phyloP scores from a whole-genome alignment of 225 moss, liverwort and hornwort species.

The Asterella californica region DNA sequence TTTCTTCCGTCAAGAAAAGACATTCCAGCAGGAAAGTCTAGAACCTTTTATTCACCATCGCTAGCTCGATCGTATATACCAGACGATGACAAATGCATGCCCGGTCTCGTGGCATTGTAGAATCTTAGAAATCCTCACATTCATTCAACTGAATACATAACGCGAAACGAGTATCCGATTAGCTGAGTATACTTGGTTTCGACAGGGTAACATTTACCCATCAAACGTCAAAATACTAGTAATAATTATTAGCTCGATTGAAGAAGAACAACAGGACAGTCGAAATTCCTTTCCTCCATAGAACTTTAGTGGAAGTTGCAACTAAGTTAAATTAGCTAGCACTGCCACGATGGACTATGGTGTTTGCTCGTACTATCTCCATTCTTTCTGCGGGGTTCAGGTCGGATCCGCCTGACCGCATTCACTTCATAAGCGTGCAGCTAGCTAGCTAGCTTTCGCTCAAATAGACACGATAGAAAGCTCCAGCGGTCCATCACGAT shows the following conservation, averaged over 20 bases:
- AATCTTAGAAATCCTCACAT: not conserved
- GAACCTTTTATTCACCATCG: not conserved
- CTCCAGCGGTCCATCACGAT: not conserved
- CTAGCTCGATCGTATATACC: not conserved
- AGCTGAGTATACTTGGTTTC: not conserved
- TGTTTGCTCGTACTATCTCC: not conserved
- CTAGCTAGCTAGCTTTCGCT: not conserved
- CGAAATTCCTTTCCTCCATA: not conserved
- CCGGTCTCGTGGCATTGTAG: not conserved
- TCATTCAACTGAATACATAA: conserved; percentile 1
- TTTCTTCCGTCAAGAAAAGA: conserved; percentile 21
- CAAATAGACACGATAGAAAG: not conserved
- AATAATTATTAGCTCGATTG: not conserved
- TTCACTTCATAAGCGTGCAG: not conserved
- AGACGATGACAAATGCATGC: not conserved
- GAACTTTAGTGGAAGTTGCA: not conserved
- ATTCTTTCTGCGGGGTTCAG: not conserved
- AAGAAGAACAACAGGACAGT: not conserved
- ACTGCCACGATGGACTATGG: not conserved
- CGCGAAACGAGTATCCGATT: not conserved
- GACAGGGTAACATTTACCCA: conserved; percentile 11
- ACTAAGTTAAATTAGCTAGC: too few relatives aligned
- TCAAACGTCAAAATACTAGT: not conserved
- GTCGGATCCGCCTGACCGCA: not conserved
- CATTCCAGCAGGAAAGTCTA: conserved; percentile 14